Base-by-base conservation (phyloP, 257 asterid species). In the Jacaranda mimosifolia region DNA sequence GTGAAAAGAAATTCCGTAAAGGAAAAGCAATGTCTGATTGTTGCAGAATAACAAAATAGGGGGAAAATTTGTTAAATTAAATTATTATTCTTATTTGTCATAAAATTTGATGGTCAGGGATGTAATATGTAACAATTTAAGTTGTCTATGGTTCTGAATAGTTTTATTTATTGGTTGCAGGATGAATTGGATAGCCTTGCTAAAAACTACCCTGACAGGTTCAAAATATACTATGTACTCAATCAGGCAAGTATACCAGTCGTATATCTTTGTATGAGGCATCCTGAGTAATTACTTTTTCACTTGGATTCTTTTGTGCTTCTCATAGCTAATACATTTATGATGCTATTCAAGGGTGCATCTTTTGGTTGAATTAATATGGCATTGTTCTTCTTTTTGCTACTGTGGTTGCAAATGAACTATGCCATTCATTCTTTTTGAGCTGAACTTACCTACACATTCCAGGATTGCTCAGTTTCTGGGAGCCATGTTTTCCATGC, bases 161-260 rank as follows among this genome's bases (percentile, higher is more conserved):
- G 45, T 45, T 69, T 9, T 60, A 6, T n/a, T 58, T 69, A 18
- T 15, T 73, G 58, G 64, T 77, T 74, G 80, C 91, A 94, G 98
- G 96, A 91, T 70, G 94, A 92, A 86, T 78, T 92, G 82, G 98
- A 94, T 14, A 64, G 82, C 58, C 84, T 94, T 73, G 87, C 91
- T 55, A 82, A 82, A 68, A 88, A 80, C 77, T 92, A 89, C 79
- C 83, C 92, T 5, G 80, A 79, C 42, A 85, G 86, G 70, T 91
- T 94, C 87, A 83, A 91, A 79, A 71, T 92, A 77, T 89, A 87
- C 87, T 92, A 89, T 43, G 98, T 94, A 13, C 94, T 94, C 52
- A 94, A 94, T 82, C 93, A 92, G 96, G 97, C 79, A 73, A 75
- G 87, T 79, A 71, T 72, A 46, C 75, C 72, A 48, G 60, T 51